Evolutionary conservation across 2,329 filamentous ascomycete species (phyloP).

Genomic region (Pseudogymnoascus sp.): DNA sequence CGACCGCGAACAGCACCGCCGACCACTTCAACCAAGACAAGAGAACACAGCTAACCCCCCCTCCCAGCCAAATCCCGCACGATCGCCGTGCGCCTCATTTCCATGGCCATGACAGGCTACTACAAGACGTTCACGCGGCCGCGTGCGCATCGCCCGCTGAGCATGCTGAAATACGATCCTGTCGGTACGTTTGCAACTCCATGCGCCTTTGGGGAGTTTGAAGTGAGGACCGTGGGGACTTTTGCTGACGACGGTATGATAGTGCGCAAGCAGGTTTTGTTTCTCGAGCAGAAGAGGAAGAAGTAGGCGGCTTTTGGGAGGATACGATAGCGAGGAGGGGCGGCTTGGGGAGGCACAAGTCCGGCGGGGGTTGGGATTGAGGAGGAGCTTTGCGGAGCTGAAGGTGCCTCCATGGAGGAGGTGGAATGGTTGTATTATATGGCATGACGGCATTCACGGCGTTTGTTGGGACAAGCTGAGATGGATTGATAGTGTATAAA

Average conservation of each 20-base stretch:
- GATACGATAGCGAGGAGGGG: not conserved
- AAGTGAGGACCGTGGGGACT: not conserved
- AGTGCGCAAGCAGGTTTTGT: slow-evolving; percentile 90
- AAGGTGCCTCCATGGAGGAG: not conserved
- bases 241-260: slow-evolving; percentile 5
- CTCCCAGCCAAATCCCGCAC: slow-evolving; percentile 66
- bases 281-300: slow-evolving; percentile 81
- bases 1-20: not conserved
- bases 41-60: not conserved
- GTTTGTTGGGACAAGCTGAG: slow-evolving; percentile 5
- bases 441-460: slow-evolving; percentile 5
- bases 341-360: not conserved
- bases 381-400: not conserved
- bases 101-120: slow-evolving; percentile 98
- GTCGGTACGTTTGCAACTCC: slow-evolving; percentile 57
- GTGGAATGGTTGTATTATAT: not conserved
- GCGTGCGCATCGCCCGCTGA: slow-evolving; percentile 72
- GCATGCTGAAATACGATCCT: slow-evolving; percentile 98
- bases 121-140: slow-evolving; percentile 87
- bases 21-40: not conserved
- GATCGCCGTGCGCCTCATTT: slow-evolving; percentile 86
- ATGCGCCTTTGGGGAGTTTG: not conserved
- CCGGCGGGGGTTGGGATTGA: not conserved
- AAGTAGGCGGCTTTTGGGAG: slow-evolving; percentile 36
- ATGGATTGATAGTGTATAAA: slow-evolving; percentile 4